Percentiles rank a stretch among this genome's conserved stretches.
Conservation (phyloP, 805 yeast species). For the Metschnikowia peoriensis region DNA sequence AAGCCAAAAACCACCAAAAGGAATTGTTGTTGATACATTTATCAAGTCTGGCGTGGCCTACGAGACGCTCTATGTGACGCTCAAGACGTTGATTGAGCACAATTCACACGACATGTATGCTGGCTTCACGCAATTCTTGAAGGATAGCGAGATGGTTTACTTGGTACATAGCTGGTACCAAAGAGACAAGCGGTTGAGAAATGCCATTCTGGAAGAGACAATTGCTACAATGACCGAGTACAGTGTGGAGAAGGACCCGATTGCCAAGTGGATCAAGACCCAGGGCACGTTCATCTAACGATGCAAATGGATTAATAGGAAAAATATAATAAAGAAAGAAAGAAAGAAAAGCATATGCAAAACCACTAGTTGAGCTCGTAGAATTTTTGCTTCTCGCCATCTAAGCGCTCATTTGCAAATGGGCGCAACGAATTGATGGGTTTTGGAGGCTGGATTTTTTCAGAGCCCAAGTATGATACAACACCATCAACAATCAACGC, state of each 20-base stretch:
- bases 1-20: slow-evolving; percentile 42
- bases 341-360: background rate
- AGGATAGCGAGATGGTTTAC: slow-evolving; percentile 55
- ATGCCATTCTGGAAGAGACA: slow-evolving; percentile 47
- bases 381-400: slow-evolving; percentile 41
- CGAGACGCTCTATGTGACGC: slow-evolving; percentile 62
- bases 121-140: slow-evolving; percentile 41
- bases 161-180: slow-evolving; percentile 67
- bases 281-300: slow-evolving; percentile 2
- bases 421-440: slow-evolving; percentile 30
- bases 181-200: slow-evolving; percentile 61
- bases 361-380: slow-evolving; percentile 36
- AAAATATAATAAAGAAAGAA: background rate
- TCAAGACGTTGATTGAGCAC: slow-evolving; percentile 63
- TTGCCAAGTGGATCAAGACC: slow-evolving; percentile 27
- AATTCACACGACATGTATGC: slow-evolving; percentile 51
- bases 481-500: slow-evolving; percentile 65
- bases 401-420: slow-evolving; percentile 33
- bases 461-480: slow-evolving; percentile 33
- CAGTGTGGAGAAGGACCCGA: slow-evolving; percentile 55
- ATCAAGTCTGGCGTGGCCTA: slow-evolving; percentile 60
- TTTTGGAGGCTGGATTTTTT: slow-evolving; percentile 12
- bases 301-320: background rate
- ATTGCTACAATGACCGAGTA: slow-evolving; percentile 47
- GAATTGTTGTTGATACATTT: slow-evolving; percentile 61